phyloP scores from a whole-genome alignment of 371 early-diverging fungal genomes.

The Rhizopus arrhizus region DNA sequence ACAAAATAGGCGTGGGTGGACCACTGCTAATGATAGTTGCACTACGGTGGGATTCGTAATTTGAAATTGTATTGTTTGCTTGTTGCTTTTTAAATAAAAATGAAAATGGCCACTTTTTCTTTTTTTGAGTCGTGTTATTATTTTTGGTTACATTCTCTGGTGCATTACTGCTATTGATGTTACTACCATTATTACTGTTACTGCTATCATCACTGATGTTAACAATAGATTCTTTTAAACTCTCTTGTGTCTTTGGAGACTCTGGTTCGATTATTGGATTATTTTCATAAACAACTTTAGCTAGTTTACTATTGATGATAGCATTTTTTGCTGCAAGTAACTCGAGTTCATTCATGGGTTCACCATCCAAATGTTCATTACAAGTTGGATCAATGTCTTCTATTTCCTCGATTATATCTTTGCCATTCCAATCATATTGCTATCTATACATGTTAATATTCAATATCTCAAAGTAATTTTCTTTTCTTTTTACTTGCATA shows the following conservation, averaged over 20 bases:
- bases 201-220: too few relatives aligned
- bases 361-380: slow-evolving; percentile 19
- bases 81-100: slow-evolving; percentile 8
- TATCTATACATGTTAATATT: background rate
- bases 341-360: slow-evolving; percentile 25
- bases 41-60: background rate
- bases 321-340: slow-evolving; percentile 25
- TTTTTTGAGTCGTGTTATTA: background rate
- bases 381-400: background rate
- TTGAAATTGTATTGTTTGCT: too few relatives aligned
- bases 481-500: background rate
- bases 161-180: too few relatives aligned
- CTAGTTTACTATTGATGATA: slow-evolving; percentile 8
- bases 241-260: background rate
- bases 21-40: background rate
- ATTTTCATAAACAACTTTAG: slow-evolving; percentile 1
- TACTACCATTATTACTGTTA: background rate
- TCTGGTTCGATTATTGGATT: background rate
- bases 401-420: background rate
- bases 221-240: too few relatives aligned
- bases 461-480: background rate
- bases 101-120: slow-evolving; percentile 12
- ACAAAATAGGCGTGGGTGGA: slow-evolving; percentile 6
- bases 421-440: background rate
- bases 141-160: background rate